phyloP scores from a whole-genome alignment of 352 stramenopile genomes.

The Phytophthora agathidicida region DNA sequence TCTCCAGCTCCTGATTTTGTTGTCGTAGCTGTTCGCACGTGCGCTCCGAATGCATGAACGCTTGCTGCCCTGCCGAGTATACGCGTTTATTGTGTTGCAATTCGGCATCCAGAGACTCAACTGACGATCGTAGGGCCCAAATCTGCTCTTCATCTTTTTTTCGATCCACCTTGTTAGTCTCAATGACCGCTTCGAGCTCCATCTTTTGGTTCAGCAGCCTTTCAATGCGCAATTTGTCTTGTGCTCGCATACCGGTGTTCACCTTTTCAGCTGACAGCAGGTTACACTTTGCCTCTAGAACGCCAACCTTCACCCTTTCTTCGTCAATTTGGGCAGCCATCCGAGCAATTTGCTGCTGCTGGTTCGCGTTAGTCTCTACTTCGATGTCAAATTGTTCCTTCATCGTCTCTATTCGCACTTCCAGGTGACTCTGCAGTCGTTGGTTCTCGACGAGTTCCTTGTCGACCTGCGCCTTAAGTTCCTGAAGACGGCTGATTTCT shows the following conservation, averaged over 20 bases:
- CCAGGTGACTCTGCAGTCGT: constrained; percentile 53
- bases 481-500: constrained; percentile 40
- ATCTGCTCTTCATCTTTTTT: constrained; percentile 78
- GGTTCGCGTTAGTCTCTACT: constrained; percentile 42
- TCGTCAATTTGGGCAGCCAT: constrained; percentile 56
- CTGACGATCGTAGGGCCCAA: constrained; percentile 59
- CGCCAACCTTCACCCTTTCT: constrained; percentile 60
- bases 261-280: constrained; percentile 72
- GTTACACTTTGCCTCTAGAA: constrained; percentile 75
- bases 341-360: constrained; percentile 46
- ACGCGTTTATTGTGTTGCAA: constrained; percentile 84
- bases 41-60: constrained; percentile 74
- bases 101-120: constrained; percentile 77
- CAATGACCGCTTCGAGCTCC: constrained; percentile 70
- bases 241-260: constrained; percentile 75
- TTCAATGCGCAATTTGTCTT: constrained; percentile 85
- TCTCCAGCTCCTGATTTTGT: constrained; percentile 73
- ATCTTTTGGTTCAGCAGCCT: constrained; percentile 79
- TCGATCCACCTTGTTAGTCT: constrained; percentile 58
- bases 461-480: constrained; percentile 48
- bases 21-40: constrained; percentile 72
- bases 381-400: constrained; percentile 74
- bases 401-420: constrained; percentile 57
- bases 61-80: constrained; percentile 78
- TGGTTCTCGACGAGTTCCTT: constrained; percentile 56